phyloP scores from a whole-genome alignment of 345 rosid species.

The Gossypium thurberi region DNA sequence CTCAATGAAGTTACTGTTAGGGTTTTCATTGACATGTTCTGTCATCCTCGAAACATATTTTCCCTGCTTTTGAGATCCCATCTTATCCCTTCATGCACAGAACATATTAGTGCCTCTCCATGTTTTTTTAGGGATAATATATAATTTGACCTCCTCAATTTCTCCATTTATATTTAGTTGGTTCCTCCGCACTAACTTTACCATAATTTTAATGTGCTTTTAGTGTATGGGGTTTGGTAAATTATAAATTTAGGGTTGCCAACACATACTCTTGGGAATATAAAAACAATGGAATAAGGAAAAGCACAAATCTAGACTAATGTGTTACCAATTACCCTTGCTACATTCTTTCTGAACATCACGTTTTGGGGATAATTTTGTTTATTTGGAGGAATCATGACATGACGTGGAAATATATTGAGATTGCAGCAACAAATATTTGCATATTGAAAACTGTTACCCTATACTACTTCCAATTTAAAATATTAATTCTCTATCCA shows the following conservation, averaged over 20 bases:
- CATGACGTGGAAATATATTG: background rate
- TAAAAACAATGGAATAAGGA: background rate
- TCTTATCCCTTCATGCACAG: slow-evolving; percentile 18
- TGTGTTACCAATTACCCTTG: no score
- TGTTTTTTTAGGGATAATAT: background rate
- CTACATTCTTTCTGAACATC: no score
- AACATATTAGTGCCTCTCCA: background rate
- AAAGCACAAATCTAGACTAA: background rate
- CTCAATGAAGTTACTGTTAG: slow-evolving; percentile 13
- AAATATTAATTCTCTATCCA: no score
- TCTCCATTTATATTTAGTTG: no score
- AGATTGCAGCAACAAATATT: background rate
- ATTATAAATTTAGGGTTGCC: background rate
- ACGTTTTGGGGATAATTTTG: background rate
- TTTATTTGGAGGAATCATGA: background rate
- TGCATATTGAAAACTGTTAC: background rate
- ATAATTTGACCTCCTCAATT: no score
- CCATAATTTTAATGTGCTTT: background rate
- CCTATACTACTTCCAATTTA: no score
- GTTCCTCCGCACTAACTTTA: no score
- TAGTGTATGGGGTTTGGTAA: background rate
- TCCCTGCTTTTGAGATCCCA: slow-evolving; percentile 28
- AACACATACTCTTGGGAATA: background rate
- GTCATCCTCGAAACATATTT: slow-evolving; percentile 2
- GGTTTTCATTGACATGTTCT: slow-evolving; percentile 26